Base-by-base conservation (phyloP, 768 basidiomycete species). In the Lenzites betulinus region DNA sequence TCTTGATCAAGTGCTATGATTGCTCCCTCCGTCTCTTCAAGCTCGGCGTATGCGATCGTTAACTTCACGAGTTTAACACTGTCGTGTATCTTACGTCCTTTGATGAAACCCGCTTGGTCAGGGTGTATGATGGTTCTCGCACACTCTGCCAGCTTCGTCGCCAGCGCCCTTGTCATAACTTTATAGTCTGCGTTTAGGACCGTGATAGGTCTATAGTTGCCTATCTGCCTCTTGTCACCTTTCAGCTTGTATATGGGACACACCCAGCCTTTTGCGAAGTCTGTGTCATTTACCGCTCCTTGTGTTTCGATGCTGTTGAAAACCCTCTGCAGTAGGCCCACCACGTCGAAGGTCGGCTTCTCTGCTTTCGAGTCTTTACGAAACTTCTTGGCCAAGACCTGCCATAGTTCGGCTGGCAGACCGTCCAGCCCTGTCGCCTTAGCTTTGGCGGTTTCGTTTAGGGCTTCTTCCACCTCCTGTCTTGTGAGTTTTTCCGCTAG, bases 161-260 rank as follows among this genome's bases (percentile, higher is more conserved):
- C 52, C 0, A 76, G 64, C 0, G 53, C 42, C 41, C 70, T 73
- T 0, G 71, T 77, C 26, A 75, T 48, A 0, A 74, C n/a, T 20
- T 42, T 42, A 18, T 42, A 42, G 16, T 42, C 41, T 5, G 70
- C 64, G 49, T 77, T 76, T 0, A 76, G 60, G 0, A 69, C 46
- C 3, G 67, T 69, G 11, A 69, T 69, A 1, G 67, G 67, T 9
- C 65, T 43, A 49, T 66, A 66, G 39, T 64, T 64, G 1, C n/a
- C 56, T 15, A 66, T 61, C 1, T 60, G 35, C 16, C n/a, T n/a
- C n/a, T n/a, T n/a, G n/a, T n/a, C n/a, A n/a, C n/a, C n/a, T n/a
- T n/a, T n/a, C n/a, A n/a, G 30, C 36, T 81, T 81, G 57, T 75
- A 81, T 0, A 81, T 28, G 0, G 74, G 77, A 68, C 76, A 69